Conservation (phyloP, 2,329 filamentous ascomycete genomes). For the Fusarium irregulare region DNA sequence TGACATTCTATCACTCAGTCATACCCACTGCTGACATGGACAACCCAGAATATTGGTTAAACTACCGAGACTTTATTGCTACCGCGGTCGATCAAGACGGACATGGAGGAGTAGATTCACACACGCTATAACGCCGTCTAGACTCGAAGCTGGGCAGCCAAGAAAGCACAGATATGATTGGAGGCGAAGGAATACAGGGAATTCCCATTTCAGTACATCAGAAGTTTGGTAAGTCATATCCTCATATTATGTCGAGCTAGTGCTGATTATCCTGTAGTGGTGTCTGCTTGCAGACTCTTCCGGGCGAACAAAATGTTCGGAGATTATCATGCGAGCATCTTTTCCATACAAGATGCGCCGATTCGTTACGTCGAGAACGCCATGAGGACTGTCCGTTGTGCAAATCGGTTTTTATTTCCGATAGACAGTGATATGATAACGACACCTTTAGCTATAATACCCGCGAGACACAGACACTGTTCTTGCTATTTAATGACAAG, state of each 20-base stretch:
- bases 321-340: constrained; percentile 7
- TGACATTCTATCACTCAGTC: fast-evolving
- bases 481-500: neutral
- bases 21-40: neutral
- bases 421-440: neutral
- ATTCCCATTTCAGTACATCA: neutral
- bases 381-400: constrained; percentile 7
- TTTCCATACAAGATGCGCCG: constrained; percentile 1
- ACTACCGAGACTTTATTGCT: neutral
- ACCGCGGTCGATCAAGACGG: no score
- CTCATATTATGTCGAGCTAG: fast-evolving
- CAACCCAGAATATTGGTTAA: neutral
- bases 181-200: neutral
- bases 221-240: constrained; percentile 8
- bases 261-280: neutral
- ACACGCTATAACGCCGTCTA: neutral
- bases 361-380: neutral
- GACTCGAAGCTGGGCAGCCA: neutral
- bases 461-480: neutral
- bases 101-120: neutral
- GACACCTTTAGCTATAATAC: neutral
- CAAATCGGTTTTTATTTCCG: constrained; percentile 11
- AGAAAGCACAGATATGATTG: neutral
- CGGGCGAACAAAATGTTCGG: neutral
- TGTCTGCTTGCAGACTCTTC: neutral